Evolutionary conservation across 345 rosid species (phyloP), one percentile per base, ranked within the genome.

Genomic region (Eucalyptus tenuipes): DNA sequence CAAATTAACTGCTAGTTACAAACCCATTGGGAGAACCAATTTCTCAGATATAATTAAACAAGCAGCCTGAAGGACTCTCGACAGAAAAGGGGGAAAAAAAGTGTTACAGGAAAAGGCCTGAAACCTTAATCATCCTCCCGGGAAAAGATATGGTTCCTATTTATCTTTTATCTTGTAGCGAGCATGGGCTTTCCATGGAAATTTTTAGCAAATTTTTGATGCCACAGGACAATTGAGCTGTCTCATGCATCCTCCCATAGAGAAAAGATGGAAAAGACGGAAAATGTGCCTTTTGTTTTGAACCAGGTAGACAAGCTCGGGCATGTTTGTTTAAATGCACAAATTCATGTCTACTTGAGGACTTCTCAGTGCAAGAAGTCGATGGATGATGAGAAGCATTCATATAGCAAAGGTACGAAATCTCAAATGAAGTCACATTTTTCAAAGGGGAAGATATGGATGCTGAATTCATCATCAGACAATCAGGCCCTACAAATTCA

Each of bases 351-450:
- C 16, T 61, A 3, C 33, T 61, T 3, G 68, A 61, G 68, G 68
- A 61, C 16, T 33, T 61, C 68, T 61, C 33, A 5, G 68, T 27
- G 68, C 4, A 6, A 27, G 13, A 29, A 29, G 68, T 61, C 68
- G 2, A 16, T 13, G 15, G 68, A 61, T 0, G n/a, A 33, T 61
- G 68, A 61, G 33, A 61, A 61, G 68, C 68, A 29, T 61, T 61
- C 0, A 27, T 0, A 0, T 6, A 29, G 31, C 31, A 13, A 13
- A 61, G 16, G 33, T 10, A 13, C 68, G 16, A 61, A 61, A 61
- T 61, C 68, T 61, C 33, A 61, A 6, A 59, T 59, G 68, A 59
- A 59, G 31, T 13, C 68, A 61, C 8, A 61, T 29, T 27, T 61
- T 5, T 61, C 68, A 27, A 0, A 6, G 31, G n/a, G 68, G 33